Base-by-base conservation (phyloP, 495 filamentous ascomycete species). In the Venustampulla echinocandica region DNA sequence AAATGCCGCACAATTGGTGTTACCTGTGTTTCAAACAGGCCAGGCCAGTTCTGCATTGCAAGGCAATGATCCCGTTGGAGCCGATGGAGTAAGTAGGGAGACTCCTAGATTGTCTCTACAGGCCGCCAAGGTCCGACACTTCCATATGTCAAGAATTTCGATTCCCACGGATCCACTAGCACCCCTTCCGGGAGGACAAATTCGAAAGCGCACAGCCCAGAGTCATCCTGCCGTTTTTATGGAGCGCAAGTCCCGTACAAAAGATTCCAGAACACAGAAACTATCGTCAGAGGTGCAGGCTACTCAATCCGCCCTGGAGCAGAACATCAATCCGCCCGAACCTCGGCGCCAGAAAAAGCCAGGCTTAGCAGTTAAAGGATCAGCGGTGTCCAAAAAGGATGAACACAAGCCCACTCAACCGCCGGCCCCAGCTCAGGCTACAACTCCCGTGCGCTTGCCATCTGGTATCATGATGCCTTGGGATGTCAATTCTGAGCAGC, bases 151-250 rank as follows among this genome's bases (percentile, higher is more conserved):
- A 27, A 61, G 54, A 54, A 63, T 48, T 28, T 57, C 59, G 20
- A 50, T 55, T 17, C 56, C 57, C 39, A 38, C 28, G 2, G 27
- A 33, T 33, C 3, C 18, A 3, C n/a, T 38, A 33, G 9, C 13
- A 7, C 14, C 38, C 39, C 30, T n/a, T 9, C 10, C 36, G 10
- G 4, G 21, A 0, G 42, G 44, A 14, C 15, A 58, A n/a, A 54
- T 61, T 17, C 65, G 63, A 57, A 70, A 69, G 44, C 42, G 33
- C 37, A 62, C 64, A 38, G 45, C 57, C 25, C 58, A 53, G 0
- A 30, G n/a, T n/a, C 7, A n/a, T n/a, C 50, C 69, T 4, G 62
- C 69, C 5, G 49, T 74, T 6, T 77, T 77, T 42, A 57, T 77
- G 9, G 73, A 77, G 51, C 62, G 71, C 4, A 62, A 38, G 13